These are phyloP conservation scores for Inga oerstediana DNA, from an alignment of 306 rosid species.

Conservation along the genomic window DNA sequence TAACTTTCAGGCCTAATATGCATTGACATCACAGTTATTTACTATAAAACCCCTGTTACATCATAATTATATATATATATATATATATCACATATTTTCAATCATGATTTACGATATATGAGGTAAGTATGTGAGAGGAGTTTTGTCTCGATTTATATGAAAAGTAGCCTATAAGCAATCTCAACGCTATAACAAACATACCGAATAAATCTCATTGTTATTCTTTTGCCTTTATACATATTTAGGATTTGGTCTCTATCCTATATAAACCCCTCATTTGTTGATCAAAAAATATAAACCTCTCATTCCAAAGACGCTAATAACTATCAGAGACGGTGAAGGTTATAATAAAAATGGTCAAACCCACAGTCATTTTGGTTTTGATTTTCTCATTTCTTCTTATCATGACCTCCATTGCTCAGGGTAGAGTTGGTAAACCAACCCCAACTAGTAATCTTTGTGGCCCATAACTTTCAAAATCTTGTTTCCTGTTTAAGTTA, in stretches of 20 bases:
- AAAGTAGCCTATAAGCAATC: too few species aligned
- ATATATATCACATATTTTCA: too few species aligned
- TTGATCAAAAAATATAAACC: not conserved
- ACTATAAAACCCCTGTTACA: too few species aligned
- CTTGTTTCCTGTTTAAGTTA: not conserved
- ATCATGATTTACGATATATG: too few species aligned
- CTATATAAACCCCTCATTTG: slow-evolving; percentile 15
- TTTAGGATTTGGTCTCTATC: not conserved
- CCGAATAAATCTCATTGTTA: not conserved
- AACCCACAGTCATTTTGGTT: slow-evolving; percentile 12
- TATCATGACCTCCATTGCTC: slow-evolving; percentile 3
- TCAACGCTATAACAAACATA: too few species aligned
- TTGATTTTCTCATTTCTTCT: slow-evolving; percentile 27
- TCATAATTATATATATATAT: too few species aligned
- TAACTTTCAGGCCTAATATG: too few species aligned
- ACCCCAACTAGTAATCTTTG: slow-evolving; percentile 14
- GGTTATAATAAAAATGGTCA: slow-evolving; percentile 24
- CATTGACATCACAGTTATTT: too few species aligned
- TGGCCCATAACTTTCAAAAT: not conserved
- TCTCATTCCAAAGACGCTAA: not conserved
- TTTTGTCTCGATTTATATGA: too few species aligned
- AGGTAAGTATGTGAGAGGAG: too few species aligned
- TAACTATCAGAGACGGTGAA: not conserved
- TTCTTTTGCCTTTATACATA: not conserved
- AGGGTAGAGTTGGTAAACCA: slow-evolving; percentile 19